phyloP scores from a whole-genome alignment of 2,329 filamentous ascomycete genomes.

The Colletotrichum nymphaeae region DNA sequence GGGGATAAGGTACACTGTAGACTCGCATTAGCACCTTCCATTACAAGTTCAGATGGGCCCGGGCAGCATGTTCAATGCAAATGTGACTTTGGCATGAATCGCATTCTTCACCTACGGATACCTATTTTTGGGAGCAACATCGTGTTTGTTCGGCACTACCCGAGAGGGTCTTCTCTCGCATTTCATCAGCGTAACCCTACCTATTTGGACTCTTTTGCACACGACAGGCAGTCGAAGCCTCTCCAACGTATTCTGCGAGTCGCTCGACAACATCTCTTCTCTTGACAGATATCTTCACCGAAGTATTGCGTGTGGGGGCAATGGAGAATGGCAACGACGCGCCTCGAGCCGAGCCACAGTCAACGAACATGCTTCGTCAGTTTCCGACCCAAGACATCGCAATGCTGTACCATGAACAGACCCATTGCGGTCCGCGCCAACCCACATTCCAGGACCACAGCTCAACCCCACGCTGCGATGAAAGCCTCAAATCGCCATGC shows the following conservation, averaged over 20 bases:
- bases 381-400: conserved; percentile 1
- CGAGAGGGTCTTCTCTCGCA: neutral
- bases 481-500: neutral
- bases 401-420: neutral
- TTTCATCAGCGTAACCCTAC: neutral
- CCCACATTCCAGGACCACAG: neutral
- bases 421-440: neutral
- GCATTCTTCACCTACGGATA: conserved; percentile 6
- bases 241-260: neutral
- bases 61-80: neutral
- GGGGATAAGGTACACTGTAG: conserved; percentile 14
- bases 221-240: neutral
- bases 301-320: neutral
- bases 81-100: conserved; percentile 14
- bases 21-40: conserved; percentile 26
- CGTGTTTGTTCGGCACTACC: neutral
- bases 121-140: neutral
- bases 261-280: neutral
- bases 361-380: neutral
- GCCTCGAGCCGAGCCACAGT: conserved; percentile 1
- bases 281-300: neutral
- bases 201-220: neutral
- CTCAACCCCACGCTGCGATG: neutral
- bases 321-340: neutral
- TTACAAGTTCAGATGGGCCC: neutral